Conservation (phyloP, 2,329 filamentous ascomycete genomes). For the Aspergillus intermedius region DNA sequence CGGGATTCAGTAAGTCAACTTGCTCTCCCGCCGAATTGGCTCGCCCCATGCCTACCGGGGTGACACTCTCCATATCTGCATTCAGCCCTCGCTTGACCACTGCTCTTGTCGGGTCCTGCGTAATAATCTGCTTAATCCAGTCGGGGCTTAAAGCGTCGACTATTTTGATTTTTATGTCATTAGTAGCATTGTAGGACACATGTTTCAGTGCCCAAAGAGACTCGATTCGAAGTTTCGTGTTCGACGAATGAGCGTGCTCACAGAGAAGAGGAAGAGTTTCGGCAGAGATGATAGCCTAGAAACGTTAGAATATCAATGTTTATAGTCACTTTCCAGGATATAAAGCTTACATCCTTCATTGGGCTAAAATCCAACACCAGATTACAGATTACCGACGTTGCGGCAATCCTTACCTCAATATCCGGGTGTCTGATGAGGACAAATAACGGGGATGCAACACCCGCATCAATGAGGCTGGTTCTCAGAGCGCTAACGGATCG, state of each 20-base stretch:
- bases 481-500: slow-evolving; percentile 77
- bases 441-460: slow-evolving; percentile 70
- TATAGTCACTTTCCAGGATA: too few species aligned
- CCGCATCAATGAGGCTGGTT: slow-evolving; percentile 80
- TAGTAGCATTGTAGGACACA: slow-evolving; percentile 65
- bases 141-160: slow-evolving; percentile 69
- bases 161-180: slow-evolving; percentile 68
- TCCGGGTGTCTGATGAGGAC: slow-evolving; percentile 67
- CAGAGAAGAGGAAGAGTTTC: slow-evolving; percentile 73
- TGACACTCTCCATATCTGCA: slow-evolving; percentile 25
- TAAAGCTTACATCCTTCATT: slow-evolving; percentile 67
- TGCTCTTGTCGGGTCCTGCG: slow-evolving; percentile 43
- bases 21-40: slow-evolving; percentile 56
- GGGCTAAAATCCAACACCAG: slow-evolving; percentile 83
- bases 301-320: neutral
- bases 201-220: slow-evolving; percentile 94
- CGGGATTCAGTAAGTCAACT: slow-evolving; percentile 54
- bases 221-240: slow-evolving; percentile 72
- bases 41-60: slow-evolving; percentile 46
- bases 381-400: slow-evolving; percentile 78
- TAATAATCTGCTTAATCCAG: slow-evolving; percentile 76
- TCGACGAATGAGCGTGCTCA: slow-evolving; percentile 73
- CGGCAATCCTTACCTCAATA: slow-evolving; percentile 74
- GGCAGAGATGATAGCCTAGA: slow-evolving; percentile 62
- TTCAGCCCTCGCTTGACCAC: slow-evolving; percentile 23